phyloP scores from a whole-genome alignment of 1,284 basidiomycete genomes.

The Boletellus sp. region DNA sequence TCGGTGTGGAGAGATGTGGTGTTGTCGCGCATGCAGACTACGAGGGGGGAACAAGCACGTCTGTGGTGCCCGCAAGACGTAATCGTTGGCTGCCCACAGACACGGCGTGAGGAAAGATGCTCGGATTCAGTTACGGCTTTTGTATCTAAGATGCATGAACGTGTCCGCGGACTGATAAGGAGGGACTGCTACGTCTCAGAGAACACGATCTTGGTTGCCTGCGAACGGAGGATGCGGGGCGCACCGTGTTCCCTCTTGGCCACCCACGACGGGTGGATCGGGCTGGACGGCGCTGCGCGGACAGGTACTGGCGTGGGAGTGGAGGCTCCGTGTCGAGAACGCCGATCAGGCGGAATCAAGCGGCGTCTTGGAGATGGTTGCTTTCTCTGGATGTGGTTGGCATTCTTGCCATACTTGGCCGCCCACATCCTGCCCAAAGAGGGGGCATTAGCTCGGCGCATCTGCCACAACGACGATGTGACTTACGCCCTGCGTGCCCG shows the following conservation, averaged over 20 bases:
- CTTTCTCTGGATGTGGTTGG: conserved; percentile 84
- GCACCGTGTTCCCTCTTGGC: conserved; percentile 76
- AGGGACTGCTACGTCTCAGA: not conserved
- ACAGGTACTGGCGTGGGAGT: not conserved
- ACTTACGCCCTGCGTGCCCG: conserved; percentile 88
- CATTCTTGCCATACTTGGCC: conserved; percentile 89
- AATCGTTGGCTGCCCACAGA: too few relatives aligned
- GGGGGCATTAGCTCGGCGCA: conserved; percentile 9
- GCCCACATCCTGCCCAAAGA: conserved; percentile 80
- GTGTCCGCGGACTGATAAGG: too few relatives aligned
- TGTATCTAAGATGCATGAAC: too few relatives aligned
- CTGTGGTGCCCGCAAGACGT: conserved; percentile 29
- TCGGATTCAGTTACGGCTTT: not conserved
- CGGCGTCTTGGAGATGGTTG: conserved; percentile 27
- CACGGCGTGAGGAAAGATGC: too few relatives aligned
- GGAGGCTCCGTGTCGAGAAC: conserved; percentile 9
- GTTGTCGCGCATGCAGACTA: conserved; percentile 63
- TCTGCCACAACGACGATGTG: not conserved
- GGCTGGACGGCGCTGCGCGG: conserved; percentile 9
- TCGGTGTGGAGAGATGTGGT: conserved; percentile 63
- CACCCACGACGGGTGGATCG: conserved; percentile 90
- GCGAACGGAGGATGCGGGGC: conserved; percentile 51
- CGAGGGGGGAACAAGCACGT: conserved; percentile 49
- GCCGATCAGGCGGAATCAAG: conserved; percentile 15
- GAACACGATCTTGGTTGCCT: conserved; percentile 69